phyloP scores from a whole-genome alignment of 495 filamentous ascomycete genomes.

The Xylaria longipes region DNA sequence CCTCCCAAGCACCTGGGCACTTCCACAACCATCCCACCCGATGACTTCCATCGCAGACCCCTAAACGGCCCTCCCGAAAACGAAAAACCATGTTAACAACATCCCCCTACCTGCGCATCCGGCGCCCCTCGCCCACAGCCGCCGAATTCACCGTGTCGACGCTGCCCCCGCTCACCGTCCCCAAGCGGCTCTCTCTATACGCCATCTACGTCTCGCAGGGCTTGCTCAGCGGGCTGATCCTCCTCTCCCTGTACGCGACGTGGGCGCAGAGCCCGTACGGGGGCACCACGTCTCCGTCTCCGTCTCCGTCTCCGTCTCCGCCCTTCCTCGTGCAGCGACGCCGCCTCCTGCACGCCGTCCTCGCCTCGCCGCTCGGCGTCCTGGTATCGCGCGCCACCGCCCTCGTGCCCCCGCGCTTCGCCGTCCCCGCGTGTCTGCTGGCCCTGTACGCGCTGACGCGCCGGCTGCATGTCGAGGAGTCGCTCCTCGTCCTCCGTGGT shows the following conservation, averaged over 20 bases:
- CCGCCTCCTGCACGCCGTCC: slow-evolving; percentile 13
- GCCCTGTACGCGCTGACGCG: slow-evolving; percentile 46
- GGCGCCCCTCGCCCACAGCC: slow-evolving; percentile 84
- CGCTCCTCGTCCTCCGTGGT: slow-evolving; percentile 83
- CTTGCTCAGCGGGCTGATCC: slow-evolving; percentile 37
- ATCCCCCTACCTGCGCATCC: slow-evolving; percentile 63
- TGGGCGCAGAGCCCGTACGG: slow-evolving; percentile 37
- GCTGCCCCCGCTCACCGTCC: slow-evolving; percentile 61
- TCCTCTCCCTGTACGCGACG: slow-evolving; percentile 46
- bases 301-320: not conserved
- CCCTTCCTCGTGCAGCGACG: too few relatives aligned
- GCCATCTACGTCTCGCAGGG: slow-evolving; percentile 57
- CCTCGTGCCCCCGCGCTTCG: slow-evolving; percentile 42
- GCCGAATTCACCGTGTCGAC: slow-evolving; percentile 86
- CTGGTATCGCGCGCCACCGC: slow-evolving; percentile 51
- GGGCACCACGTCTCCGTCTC: not conserved
- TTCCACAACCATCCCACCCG: not conserved
- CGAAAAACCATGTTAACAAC: slow-evolving; percentile 55
- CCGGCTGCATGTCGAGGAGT: slow-evolving; percentile 71
- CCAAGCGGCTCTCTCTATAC: slow-evolving; percentile 60
- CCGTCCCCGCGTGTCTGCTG: slow-evolving; percentile 13
- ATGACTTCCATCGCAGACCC: not conserved
- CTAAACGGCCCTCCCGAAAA: not conserved
- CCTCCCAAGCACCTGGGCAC: not conserved
- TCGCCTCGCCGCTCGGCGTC: slow-evolving; percentile 40